phyloP scores from a whole-genome alignment of 2,329 filamentous ascomycete species.

The Cordyceps fumosorosea region DNA sequence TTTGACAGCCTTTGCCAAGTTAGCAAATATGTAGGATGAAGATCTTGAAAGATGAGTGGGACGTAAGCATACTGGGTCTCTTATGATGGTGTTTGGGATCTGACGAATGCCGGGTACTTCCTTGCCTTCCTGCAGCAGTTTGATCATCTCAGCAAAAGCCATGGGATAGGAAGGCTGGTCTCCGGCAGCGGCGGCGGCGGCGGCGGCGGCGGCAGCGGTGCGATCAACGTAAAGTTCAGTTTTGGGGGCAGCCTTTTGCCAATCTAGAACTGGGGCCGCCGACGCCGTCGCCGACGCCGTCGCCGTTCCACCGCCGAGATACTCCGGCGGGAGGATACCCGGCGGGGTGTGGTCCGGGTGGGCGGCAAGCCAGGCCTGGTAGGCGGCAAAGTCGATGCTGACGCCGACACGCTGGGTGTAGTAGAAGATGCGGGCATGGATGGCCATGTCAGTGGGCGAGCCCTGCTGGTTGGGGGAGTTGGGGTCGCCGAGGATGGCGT shows the following conservation, averaged over 20 bases:
- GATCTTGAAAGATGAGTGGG: background rate
- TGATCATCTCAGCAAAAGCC: slow-evolving; percentile 78
- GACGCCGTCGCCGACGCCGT: slow-evolving; percentile 12
- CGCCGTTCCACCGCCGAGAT: slow-evolving; percentile 15
- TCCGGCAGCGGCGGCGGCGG: slow-evolving; percentile 18
- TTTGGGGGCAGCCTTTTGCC: slow-evolving; percentile 45
- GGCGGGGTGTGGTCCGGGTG: slow-evolving; percentile 28
- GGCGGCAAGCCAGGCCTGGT: slow-evolving; percentile 55
- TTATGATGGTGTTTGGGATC: slow-evolving; percentile 72
- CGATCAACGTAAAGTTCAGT: slow-evolving; percentile 40
- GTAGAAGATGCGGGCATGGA: slow-evolving; percentile 63
- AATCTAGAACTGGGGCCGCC: slow-evolving; percentile 26
- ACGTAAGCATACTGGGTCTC: slow-evolving; percentile 52
- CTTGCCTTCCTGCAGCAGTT: slow-evolving; percentile 74
- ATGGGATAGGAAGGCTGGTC: slow-evolving; percentile 67
- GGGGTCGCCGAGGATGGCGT: slow-evolving; percentile 56
- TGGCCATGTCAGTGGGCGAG: slow-evolving; percentile 51
- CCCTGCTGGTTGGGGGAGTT: slow-evolving; percentile 34
- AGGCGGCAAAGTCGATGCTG: slow-evolving; percentile 58
- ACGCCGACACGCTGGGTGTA: slow-evolving; percentile 45
- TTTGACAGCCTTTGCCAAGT: slow-evolving; percentile 33
- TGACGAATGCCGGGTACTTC: slow-evolving; percentile 82
- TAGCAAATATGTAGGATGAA: background rate
- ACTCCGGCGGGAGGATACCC: slow-evolving; percentile 31
- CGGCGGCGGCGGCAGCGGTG: slow-evolving; percentile 14